phyloP scores from a whole-genome alignment of 2,329 filamentous ascomycete genomes.

The Talaromyces amestolkiae region DNA sequence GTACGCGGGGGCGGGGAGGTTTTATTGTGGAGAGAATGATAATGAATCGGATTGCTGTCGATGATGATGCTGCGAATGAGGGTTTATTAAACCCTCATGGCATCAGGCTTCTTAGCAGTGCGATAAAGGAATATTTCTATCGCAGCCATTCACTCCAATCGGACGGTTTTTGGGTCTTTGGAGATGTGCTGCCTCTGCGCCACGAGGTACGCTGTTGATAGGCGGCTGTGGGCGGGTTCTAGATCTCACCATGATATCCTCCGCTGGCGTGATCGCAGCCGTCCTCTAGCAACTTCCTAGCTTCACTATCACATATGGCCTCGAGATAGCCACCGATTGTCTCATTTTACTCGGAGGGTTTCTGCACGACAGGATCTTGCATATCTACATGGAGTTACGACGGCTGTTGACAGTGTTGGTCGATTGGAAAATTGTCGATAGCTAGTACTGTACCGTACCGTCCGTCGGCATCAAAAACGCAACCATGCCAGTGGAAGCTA shows the following conservation, averaged over 20 bases:
- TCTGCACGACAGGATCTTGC: not conserved
- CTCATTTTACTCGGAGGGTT: not conserved
- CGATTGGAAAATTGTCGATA: no score
- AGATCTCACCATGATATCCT: conserved; percentile 24
- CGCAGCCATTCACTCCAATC: conserved; percentile 1
- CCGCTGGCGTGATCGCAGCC: conserved; percentile 24
- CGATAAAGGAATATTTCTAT: no score
- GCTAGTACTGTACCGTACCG: no score
- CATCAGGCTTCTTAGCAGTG: no score
- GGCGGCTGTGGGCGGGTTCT: not conserved
- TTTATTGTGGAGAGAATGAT: no score
- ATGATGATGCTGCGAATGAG: no score
- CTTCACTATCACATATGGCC: not conserved
- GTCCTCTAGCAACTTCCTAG: not conserved
- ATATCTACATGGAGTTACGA: not conserved
- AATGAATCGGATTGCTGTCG: no score
- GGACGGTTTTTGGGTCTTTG: not conserved
- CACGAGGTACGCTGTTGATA: no score
- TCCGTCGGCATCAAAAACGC: not conserved
- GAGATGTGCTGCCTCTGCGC: no score
- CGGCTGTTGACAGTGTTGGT: no score
- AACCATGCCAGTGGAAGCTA: not conserved
- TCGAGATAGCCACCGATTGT: not conserved
- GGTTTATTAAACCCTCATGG: no score
- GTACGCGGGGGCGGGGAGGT: no score